Evolutionary conservation across 108 stramenopile genomes (phyloP).

Genomic region (Ochromonas danica): DNA sequence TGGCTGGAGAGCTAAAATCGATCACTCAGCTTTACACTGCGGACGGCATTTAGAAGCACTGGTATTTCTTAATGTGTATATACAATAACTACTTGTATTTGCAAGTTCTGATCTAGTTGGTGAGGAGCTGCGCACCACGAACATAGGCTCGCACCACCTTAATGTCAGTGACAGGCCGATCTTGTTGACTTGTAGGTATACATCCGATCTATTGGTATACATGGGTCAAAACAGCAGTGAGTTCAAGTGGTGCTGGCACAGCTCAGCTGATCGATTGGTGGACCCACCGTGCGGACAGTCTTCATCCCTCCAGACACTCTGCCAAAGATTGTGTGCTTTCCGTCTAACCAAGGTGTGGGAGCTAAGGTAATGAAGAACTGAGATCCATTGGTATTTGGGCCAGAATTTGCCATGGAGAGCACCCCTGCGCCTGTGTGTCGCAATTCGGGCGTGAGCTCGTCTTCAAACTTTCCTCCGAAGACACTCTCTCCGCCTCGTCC

Average conservation of each 20-base stretch:
- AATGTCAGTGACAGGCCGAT: neutral
- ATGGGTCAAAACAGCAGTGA: too few species aligned
- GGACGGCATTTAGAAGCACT: too few species aligned
- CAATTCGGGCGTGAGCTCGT: constrained; percentile 45
- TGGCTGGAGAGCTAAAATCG: too few species aligned
- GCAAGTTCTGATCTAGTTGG: too few species aligned
- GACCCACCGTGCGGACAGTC: constrained; percentile 42
- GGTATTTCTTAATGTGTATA: too few species aligned
- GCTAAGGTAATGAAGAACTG: constrained; percentile 46
- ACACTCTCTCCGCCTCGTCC: constrained; percentile 49
- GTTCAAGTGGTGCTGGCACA: too few species aligned
- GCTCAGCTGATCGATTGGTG: too few species aligned
- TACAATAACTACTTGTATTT: too few species aligned
- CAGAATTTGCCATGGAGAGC: constrained; percentile 40
- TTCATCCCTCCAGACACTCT: constrained; percentile 38
- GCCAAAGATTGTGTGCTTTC: constrained; percentile 51
- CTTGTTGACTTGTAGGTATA: neutral
- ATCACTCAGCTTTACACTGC: too few species aligned
- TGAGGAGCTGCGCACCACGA: too few species aligned
- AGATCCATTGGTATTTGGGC: constrained; percentile 39
- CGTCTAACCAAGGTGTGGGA: constrained; percentile 53
- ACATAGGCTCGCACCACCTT: neutral
- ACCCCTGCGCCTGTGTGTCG: constrained; percentile 53
- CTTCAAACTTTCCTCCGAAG: constrained; percentile 53
- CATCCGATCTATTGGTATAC: too few species aligned